Conservation (phyloP, 2,329 filamentous ascomycete species). For the Madurella fahalii region DNA sequence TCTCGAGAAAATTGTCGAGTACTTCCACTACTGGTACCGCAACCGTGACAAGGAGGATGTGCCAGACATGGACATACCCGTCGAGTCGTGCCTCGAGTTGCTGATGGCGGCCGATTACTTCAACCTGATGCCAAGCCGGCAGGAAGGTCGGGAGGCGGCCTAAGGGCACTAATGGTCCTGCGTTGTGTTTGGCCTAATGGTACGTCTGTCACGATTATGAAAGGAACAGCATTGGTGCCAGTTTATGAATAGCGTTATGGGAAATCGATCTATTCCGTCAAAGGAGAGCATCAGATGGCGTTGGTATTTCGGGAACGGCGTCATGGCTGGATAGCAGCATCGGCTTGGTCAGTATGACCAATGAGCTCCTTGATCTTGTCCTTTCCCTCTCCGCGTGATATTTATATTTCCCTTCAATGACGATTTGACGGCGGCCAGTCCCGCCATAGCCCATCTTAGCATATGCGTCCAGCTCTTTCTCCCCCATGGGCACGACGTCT, state of each 20-base stretch:
- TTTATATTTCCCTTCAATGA: background rate
- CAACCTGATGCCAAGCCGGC: slow-evolving; percentile 57
- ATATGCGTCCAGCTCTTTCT: slow-evolving; percentile 40
- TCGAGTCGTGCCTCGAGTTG: slow-evolving; percentile 73
- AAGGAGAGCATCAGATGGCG: background rate
- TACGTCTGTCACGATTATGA: background rate
- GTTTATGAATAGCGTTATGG: background rate
- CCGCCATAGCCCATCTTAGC: slow-evolving; percentile 35
- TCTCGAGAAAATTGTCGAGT: slow-evolving; percentile 77
- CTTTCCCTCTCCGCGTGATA: background rate
- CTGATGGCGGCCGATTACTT: slow-evolving; percentile 74
- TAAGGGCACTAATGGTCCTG: background rate
- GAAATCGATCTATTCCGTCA: background rate
- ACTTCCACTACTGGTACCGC: slow-evolving; percentile 78
- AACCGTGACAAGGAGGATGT: slow-evolving; percentile 67
- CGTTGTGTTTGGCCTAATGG: background rate
- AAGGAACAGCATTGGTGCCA: background rate
- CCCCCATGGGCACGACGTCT: slow-evolving; percentile 42
- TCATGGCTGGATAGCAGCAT: background rate
- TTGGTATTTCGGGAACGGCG: background rate
- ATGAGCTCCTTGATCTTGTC: background rate
- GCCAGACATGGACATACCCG: slow-evolving; percentile 75
- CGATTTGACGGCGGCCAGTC: background rate
- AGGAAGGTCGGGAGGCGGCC: background rate
- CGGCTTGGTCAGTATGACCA: background rate